A percentile compares a stretch with the other conserved stretches of the same genome.
phyloP scores from a whole-genome alignment of 2,329 filamentous ascomycete species.

The Capronia americana region DNA sequence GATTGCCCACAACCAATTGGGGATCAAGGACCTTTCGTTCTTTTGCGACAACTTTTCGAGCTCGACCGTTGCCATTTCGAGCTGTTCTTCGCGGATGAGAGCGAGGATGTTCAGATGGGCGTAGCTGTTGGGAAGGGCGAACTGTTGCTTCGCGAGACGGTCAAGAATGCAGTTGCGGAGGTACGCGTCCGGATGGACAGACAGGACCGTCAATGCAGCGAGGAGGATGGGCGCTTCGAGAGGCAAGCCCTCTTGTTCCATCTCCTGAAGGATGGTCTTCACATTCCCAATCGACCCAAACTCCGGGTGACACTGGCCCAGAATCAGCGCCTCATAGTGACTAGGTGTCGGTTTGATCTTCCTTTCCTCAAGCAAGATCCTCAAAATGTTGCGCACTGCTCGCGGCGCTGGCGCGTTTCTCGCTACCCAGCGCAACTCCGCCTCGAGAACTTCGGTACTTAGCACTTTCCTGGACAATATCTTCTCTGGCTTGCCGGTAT shows the following conservation, averaged over 20 bases:
- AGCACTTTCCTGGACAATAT: slow-evolving; percentile 10
- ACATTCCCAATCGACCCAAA: slow-evolving; percentile 72
- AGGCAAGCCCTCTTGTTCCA: slow-evolving; percentile 67
- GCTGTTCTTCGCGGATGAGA: slow-evolving; percentile 78
- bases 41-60: slow-evolving; percentile 70
- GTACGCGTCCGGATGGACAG: slow-evolving; percentile 84
- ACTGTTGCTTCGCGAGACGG: slow-evolving; percentile 71
- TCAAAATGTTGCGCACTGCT: slow-evolving; percentile 41
- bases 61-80: slow-evolving; percentile 77
- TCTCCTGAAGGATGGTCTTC: slow-evolving; percentile 71
- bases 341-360: slow-evolving; percentile 46
- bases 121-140: slow-evolving; percentile 65
- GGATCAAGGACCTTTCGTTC: slow-evolving; percentile 51
- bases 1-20: slow-evolving; percentile 78
- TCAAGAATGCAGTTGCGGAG: slow-evolving; percentile 73
- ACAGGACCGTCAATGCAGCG: slow-evolving; percentile 72
- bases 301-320: slow-evolving; percentile 68
- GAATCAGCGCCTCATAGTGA: slow-evolving; percentile 75
- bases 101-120: slow-evolving; percentile 74
- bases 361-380: slow-evolving; percentile 48
- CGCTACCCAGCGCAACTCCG: slow-evolving; percentile 32
- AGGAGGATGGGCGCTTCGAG: slow-evolving; percentile 73
- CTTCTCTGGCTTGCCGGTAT: slow-evolving; percentile 8
- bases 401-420: slow-evolving; percentile 25
- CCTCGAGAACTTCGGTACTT: slow-evolving; percentile 32